Conservation (phyloP, 2,329 filamentous ascomycete genomes). For the Xylariaceae sp. region DNA sequence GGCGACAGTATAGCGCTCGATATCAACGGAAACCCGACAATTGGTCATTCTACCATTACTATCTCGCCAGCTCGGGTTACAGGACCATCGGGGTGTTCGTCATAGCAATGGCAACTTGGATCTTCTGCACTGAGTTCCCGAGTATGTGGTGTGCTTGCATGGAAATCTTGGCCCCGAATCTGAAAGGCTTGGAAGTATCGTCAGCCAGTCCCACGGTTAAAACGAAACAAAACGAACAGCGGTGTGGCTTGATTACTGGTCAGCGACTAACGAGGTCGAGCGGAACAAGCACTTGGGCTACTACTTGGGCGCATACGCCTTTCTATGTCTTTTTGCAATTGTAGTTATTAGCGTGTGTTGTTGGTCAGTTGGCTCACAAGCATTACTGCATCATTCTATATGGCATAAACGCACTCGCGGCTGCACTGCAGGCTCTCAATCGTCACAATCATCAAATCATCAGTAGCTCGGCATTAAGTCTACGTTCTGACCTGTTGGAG, state of each 20-base stretch:
- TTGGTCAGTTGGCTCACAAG: neutral
- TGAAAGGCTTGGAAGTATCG: too few species aligned
- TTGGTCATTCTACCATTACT: neutral
- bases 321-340: neutral
- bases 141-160: too few species aligned
- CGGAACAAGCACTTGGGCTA: slow-evolving; percentile 9
- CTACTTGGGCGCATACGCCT: slow-evolving; percentile 11
- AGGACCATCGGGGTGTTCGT: neutral
- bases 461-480: neutral
- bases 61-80: neutral
- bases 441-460: neutral
- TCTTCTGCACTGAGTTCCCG: neutral
- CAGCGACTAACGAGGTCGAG: slow-evolving; percentile 11
- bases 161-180: too few species aligned
- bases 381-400: too few species aligned
- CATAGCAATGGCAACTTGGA: neutral
- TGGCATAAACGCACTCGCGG: too few species aligned
- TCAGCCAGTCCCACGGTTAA: too few species aligned
- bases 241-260: slow-evolving; percentile 17
- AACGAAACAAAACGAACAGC: too few species aligned
- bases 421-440: neutral
- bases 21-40: neutral
- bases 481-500: neutral
- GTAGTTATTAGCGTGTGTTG: neutral
- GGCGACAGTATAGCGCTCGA: too few species aligned